Conservation (phyloP, 352 stramenopile genomes). For the Sclerospora graminicola region DNA sequence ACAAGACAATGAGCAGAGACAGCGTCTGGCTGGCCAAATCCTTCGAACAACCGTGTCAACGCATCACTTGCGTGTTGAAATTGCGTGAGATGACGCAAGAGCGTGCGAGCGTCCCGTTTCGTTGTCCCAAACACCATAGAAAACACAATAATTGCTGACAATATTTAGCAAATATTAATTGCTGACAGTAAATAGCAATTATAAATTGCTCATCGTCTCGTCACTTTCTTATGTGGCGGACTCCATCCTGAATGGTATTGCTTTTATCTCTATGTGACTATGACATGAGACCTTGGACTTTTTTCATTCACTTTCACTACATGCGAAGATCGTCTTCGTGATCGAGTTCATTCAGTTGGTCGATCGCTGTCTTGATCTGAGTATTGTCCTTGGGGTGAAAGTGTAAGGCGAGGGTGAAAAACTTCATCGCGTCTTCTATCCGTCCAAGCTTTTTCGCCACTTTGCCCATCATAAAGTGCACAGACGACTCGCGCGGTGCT, state of each 20-base stretch:
- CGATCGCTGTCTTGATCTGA: slow-evolving; percentile 93
- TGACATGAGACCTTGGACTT: too few relatives aligned
- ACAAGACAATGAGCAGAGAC: slow-evolving; percentile 14
- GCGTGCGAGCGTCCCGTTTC: slow-evolving; percentile 21
- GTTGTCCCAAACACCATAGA: slow-evolving; percentile 9
- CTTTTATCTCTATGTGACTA: too few relatives aligned
- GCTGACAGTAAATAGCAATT: too few relatives aligned
- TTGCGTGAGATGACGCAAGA: slow-evolving; percentile 48
- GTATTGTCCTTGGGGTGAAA: slow-evolving; percentile 97
- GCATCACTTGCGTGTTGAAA: slow-evolving; percentile 41
- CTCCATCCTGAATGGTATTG: too few relatives aligned
- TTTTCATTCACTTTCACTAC: too few relatives aligned
- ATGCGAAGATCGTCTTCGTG: background rate
- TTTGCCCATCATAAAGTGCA: slow-evolving; percentile 96
- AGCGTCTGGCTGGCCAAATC: slow-evolving; percentile 5
- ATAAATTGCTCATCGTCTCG: too few relatives aligned
- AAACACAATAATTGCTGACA: too few relatives aligned
- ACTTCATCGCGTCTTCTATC: slow-evolving; percentile 89
- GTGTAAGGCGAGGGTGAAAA: slow-evolving; percentile 94
- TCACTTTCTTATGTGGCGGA: too few relatives aligned
- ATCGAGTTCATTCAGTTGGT: slow-evolving; percentile 79
- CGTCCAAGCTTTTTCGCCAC: slow-evolving; percentile 84
- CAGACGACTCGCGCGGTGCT: slow-evolving; percentile 91
- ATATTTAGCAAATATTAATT: too few relatives aligned
- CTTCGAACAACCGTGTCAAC: slow-evolving; percentile 38